Base-by-base conservation (phyloP, 257 asterid species). In the Nemophila menziesii region DNA sequence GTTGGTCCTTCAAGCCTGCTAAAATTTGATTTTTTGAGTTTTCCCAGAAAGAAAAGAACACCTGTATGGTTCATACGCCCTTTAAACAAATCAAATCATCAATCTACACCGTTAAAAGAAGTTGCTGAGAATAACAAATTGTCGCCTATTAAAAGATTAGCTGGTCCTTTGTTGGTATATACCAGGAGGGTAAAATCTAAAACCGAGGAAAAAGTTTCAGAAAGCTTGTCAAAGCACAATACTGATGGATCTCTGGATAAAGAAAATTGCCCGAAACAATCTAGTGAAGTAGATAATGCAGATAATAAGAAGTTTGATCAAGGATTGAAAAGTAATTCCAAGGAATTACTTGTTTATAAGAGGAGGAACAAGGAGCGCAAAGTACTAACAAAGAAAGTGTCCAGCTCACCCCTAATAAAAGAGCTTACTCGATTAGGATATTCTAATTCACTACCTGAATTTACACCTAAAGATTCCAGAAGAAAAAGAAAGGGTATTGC, bases 371-470 rank as follows among this genome's bases (percentile, higher is more conserved):
- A 48, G 51, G 59, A 62, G 47, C 49, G 41, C 58, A 69, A 55
- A 49, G 52, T 43, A 33, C 20, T 57, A 6, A 1, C 20, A 49
- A 60, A 50, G 44, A 43, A 48, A 43, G 45, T 43, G 44, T 58
- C 80, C 33, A 77, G 55, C 44, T 51, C 87, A 61, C 73, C 79
- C 43, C 69, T 79, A 37, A 60, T 52, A 51, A 80, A 68, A 58
- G 97, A 87, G 70, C 92, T 82, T 40, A 12, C 17, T 13, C 79
- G 77, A 68, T 63, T 82, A 69, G 92, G 92, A 33, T 64, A 62
- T 61, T 16, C 39, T 5, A 62, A 68, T 20, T 63, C 68, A 37
- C 55, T 63, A 19, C 92, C 93, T 22, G 71, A 70, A 58, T 73
- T 77, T 66, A 43, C 69, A 54, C 77, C 80, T 12, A 71, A 72